Evolutionary conservation across 345 rosid species (phyloP).

Genomic region (Eucalyptus erythrocorys): DNA sequence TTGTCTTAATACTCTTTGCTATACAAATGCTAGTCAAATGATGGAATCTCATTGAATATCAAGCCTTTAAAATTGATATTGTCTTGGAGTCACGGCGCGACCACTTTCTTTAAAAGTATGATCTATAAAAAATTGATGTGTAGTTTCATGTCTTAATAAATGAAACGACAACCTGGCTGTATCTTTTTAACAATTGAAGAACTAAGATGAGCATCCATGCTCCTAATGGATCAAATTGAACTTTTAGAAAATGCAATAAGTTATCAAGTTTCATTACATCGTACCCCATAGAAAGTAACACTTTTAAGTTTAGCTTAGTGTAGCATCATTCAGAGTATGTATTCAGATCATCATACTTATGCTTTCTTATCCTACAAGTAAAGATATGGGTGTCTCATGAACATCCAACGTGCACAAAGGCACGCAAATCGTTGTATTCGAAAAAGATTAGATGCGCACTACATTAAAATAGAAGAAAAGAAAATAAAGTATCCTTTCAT

Average conservation of each 20-base stretch:
- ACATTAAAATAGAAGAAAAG: background rate
- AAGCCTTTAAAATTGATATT: too few species aligned
- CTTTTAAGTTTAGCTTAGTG: background rate
- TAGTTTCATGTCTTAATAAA: background rate
- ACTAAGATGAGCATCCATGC: background rate
- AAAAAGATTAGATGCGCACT: background rate
- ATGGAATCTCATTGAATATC: rapidly evolving
- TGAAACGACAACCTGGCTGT: rapidly evolving
- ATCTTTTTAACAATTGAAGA: background rate
- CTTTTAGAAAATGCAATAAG: rapidly evolving
- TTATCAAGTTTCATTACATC: rapidly evolving
- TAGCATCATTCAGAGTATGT: background rate
- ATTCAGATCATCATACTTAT: background rate
- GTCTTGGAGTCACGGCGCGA: rapidly evolving
- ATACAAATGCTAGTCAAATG: background rate
- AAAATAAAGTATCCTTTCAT: too few species aligned
- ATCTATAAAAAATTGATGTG: background rate
- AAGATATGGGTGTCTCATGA: background rate
- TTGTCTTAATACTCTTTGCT: too few species aligned
- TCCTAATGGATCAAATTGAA: background rate
- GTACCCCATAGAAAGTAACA: background rate
- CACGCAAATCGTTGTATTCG: background rate
- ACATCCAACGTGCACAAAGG: background rate
- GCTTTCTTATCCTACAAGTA: background rate
- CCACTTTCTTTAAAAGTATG: rapidly evolving